phyloP scores from a whole-genome alignment of 2,329 filamentous ascomycete genomes.

The Calonectria hawksworthii region DNA sequence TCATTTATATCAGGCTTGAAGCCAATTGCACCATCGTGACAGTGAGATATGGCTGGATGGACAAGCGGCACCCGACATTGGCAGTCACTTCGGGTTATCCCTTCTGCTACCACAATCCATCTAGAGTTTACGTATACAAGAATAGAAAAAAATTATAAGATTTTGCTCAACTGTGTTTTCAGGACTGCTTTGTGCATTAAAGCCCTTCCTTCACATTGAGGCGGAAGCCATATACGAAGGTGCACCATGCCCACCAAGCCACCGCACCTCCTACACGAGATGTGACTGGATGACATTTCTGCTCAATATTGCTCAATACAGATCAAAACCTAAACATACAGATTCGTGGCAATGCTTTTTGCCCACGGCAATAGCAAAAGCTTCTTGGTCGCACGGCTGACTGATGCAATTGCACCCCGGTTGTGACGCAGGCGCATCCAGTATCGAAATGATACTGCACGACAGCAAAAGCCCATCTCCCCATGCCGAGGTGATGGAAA shows the following conservation, averaged over 20 bases:
- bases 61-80: no score
- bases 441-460: no score
- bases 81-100: no score
- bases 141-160: no score
- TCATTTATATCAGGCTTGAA: no score
- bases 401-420: not conserved
- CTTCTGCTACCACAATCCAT: no score
- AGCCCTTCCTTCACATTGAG: not conserved
- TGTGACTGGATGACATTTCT: not conserved
- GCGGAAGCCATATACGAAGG: not conserved
- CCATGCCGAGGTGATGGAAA: not conserved
- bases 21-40: no score
- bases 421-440: not conserved
- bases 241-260: not conserved
- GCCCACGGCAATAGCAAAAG: not conserved
- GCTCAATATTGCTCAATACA: not conserved
- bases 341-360: not conserved
- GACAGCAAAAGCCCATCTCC: not conserved
- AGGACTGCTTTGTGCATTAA: no score
- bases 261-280: not conserved
- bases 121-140: no score
- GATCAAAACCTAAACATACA: not conserved
- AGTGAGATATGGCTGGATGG: no score
- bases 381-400: not conserved
- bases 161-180: no score